These are phyloP conservation scores for Cynara cardunculus DNA, from an alignment of 129 eudicot genomes.

Conservation along the genomic window DNA sequence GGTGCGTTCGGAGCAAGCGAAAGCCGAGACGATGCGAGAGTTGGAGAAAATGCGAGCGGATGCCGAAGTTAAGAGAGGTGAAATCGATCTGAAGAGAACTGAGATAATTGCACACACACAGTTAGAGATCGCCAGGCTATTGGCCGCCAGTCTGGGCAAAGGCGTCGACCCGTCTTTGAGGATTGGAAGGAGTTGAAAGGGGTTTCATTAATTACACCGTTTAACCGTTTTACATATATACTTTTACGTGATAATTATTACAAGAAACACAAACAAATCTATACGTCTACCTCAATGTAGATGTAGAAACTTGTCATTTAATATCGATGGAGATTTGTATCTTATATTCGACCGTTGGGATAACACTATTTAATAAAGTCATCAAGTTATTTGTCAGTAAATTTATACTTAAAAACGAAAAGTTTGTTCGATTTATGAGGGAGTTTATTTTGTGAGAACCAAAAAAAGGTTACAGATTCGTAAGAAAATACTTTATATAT, in stretches of 20 bases:
- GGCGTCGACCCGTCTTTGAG: conserved; percentile 57
- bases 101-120: conserved; percentile 92
- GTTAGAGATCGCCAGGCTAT: conserved; percentile 79
- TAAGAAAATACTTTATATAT: too few species aligned
- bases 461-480: too few species aligned
- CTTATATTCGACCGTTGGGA: not conserved
- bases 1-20: conserved; percentile 68
- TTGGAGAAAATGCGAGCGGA: conserved; percentile 74
- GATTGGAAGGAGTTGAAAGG: conserved; percentile 51
- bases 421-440: too few species aligned
- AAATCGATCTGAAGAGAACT: conserved; percentile 77
- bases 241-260: conserved; percentile 4
- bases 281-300: conserved; percentile 25
- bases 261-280: conserved; percentile 2
- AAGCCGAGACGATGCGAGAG: conserved; percentile 62
- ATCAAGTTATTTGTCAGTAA: not conserved
- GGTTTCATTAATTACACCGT: not conserved
- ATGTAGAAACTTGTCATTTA: conserved; percentile 20
- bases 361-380: not conserved
- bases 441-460: too few species aligned
- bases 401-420: too few species aligned
- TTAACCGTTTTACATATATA: conserved; percentile 1
- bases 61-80: conserved; percentile 77
- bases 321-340: conserved; percentile 24
- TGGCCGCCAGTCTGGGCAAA: conserved; percentile 49